These are phyloP conservation scores for Coniochaeta sp. DNA, from an alignment of 2,329 filamentous ascomycete species.

Conservation along the genomic window DNA sequence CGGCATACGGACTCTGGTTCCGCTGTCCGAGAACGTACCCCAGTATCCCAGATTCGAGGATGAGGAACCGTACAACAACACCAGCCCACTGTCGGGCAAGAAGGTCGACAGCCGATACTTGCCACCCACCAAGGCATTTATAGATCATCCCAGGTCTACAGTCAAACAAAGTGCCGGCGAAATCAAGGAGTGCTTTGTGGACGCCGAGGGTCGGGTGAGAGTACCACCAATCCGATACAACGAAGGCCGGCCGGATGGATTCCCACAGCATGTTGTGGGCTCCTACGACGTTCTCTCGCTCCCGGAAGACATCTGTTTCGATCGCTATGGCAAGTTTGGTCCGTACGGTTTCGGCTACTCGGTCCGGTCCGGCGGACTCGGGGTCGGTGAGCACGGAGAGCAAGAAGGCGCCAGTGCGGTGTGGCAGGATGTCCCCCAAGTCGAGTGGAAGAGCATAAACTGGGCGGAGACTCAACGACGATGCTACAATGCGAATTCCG, in stretches of 20 bases:
- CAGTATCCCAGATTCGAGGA: conserved; percentile 70
- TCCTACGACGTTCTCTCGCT: conserved; percentile 76
- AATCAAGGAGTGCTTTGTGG: conserved; percentile 72
- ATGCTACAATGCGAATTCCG: conserved; percentile 64
- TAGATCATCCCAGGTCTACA: conserved; percentile 26
- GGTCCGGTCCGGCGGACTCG: conserved; percentile 67
- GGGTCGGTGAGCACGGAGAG: conserved; percentile 80
- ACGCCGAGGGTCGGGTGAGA: conserved; percentile 54
- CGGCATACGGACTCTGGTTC: conserved; percentile 67
- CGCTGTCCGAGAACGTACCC: conserved; percentile 59
- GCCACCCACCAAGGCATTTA: conserved; percentile 48
- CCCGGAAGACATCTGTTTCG: conserved; percentile 83
- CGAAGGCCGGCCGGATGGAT: conserved; percentile 71
- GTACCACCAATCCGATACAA: conserved; percentile 69
- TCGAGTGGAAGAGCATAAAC: conserved; percentile 70
- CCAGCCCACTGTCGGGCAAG: conserved; percentile 5
- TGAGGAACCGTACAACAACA: conserved; percentile 39
- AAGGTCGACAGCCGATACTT: conserved; percentile 19
- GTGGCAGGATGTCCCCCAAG: conserved; percentile 63
- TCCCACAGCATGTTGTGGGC: conserved; percentile 79
- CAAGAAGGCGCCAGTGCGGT: conserved; percentile 72
- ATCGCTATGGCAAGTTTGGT: conserved; percentile 79
- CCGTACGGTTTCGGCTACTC: conserved; percentile 90
- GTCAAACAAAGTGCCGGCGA: conserved; percentile 34
- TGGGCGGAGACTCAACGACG: conserved; percentile 74